Conservation (phyloP, 306 rosid species). For the Carpinus fangiana region DNA sequence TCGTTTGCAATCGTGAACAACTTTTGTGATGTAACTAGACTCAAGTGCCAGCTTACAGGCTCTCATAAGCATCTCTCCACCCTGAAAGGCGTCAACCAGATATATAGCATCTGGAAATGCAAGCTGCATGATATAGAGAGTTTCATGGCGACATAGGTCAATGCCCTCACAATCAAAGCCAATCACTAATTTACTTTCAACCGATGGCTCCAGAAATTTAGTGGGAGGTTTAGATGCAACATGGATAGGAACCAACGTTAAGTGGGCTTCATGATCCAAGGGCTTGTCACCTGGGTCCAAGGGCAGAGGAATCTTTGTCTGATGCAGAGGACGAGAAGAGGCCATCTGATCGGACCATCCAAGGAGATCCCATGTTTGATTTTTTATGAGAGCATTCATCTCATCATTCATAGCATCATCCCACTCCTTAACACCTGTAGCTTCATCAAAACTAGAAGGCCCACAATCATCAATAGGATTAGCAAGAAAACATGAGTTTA, state of each 20-base stretch:
- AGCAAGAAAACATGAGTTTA: no score
- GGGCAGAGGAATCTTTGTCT: slow-evolving; percentile 51
- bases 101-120: slow-evolving; percentile 93
- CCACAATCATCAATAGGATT: no score
- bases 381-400: no score
- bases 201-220: slow-evolving; percentile 74
- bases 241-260: slow-evolving; percentile 54
- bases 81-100: slow-evolving; percentile 88
- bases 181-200: slow-evolving; percentile 49
- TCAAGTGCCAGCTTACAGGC: slow-evolving; percentile 99
- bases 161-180: slow-evolving; percentile 96
- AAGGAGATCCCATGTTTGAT: slow-evolving; percentile 24
- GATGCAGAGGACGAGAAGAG: slow-evolving; percentile 41
- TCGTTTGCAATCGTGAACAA: slow-evolving; percentile 98
- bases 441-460: no score
- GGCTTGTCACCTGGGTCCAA: slow-evolving; percentile 50
- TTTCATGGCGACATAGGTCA: slow-evolving; percentile 79
- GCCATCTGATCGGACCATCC: slow-evolving; percentile 64
- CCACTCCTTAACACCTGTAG: no score
- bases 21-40: slow-evolving; percentile 85
- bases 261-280: slow-evolving; percentile 38
- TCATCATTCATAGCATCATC: no score
- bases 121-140: slow-evolving; percentile 93
- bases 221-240: slow-evolving; percentile 77
- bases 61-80: slow-evolving; percentile 73